phyloP scores from a whole-genome alignment of 306 rosid species.

The Quercus glauca region DNA sequence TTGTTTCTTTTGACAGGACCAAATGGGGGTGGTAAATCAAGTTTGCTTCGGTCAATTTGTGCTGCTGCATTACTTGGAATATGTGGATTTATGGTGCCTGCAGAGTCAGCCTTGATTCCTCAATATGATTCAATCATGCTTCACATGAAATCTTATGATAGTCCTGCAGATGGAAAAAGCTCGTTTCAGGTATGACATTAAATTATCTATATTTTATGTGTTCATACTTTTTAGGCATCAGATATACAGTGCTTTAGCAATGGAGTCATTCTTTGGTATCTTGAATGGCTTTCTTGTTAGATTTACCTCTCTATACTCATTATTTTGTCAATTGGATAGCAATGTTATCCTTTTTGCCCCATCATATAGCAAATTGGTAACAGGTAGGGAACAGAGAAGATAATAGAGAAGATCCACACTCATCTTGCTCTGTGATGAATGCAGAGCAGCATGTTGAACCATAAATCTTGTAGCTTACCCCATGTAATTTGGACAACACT shows the following conservation, averaged over 20 bases:
- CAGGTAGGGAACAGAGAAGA: background rate
- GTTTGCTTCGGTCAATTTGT: slow-evolving; percentile 87
- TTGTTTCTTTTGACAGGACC: slow-evolving; percentile 94
- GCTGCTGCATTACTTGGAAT: slow-evolving; percentile 91
- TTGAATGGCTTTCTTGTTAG: background rate
- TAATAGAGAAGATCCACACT: background rate
- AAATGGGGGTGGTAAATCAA: slow-evolving; percentile 98
- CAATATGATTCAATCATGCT: slow-evolving; percentile 82
- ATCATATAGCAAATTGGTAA: background rate
- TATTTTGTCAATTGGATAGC: background rate
- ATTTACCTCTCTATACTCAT: background rate
- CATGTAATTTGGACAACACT: too few relatives aligned
- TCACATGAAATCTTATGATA: slow-evolving; percentile 96
- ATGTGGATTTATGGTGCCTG: slow-evolving; percentile 95
- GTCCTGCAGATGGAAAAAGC: slow-evolving; percentile 97
- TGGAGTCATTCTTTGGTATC: background rate
- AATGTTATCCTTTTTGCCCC: background rate
- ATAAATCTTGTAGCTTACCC: background rate
- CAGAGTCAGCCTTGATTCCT: slow-evolving; percentile 79
- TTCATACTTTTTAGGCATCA: background rate
- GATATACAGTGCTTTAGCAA: background rate
- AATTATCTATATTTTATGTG: slow-evolving; percentile 17
- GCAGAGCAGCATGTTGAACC: background rate
- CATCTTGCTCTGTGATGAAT: background rate
- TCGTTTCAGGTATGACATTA: slow-evolving; percentile 73